Percentiles rank a stretch among this genome's conserved stretches.
These are phyloP conservation scores for Pythium apleroticum DNA, from an alignment of 352 stramenopile genomes.

Conservation along the genomic window DNA sequence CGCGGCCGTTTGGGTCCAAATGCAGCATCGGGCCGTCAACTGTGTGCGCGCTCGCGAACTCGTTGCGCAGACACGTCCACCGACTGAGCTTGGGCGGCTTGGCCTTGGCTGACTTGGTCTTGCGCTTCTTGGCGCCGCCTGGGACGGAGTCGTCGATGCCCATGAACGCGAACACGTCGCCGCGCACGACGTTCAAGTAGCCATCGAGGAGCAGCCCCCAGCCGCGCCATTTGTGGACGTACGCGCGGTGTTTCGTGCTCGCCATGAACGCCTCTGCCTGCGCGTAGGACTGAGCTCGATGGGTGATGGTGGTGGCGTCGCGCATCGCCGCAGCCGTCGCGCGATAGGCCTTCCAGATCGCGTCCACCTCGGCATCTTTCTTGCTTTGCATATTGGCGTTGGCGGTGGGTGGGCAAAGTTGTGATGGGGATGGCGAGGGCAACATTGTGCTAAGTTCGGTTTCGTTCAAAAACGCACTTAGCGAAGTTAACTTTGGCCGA, in stretches of 20 bases:
- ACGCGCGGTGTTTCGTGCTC: constrained; percentile 43
- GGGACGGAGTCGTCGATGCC: not conserved
- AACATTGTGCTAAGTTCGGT: constrained; percentile 9
- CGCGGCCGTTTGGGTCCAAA: constrained; percentile 69
- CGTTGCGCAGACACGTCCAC: constrained; percentile 61
- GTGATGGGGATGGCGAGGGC: constrained; percentile 1
- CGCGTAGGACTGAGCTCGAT: constrained; percentile 32
- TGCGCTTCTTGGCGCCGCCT: constrained; percentile 22
- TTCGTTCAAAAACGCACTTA: constrained; percentile 1
- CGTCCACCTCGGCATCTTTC: constrained; percentile 20
- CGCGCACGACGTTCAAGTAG: constrained; percentile 48
- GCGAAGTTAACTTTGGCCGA: not conserved
- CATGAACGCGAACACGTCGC: constrained; percentile 50
- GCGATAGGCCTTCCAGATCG: constrained; percentile 50
- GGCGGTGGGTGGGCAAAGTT: not conserved
- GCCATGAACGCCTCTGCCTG: constrained; percentile 53
- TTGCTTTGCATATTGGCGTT: constrained; percentile 12
- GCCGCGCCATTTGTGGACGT: constrained; percentile 70
- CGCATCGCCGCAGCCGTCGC: constrained; percentile 45
- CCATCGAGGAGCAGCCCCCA: constrained; percentile 63
- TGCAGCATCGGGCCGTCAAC: constrained; percentile 57
- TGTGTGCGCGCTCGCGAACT: constrained; percentile 58
- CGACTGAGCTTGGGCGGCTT: constrained; percentile 39
- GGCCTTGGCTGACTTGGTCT: constrained; percentile 26
- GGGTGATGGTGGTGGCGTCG: constrained; percentile 38